Conservation (phyloP, 2,329 filamentous ascomycete species). For the Colletotrichum chrysophilum region DNA sequence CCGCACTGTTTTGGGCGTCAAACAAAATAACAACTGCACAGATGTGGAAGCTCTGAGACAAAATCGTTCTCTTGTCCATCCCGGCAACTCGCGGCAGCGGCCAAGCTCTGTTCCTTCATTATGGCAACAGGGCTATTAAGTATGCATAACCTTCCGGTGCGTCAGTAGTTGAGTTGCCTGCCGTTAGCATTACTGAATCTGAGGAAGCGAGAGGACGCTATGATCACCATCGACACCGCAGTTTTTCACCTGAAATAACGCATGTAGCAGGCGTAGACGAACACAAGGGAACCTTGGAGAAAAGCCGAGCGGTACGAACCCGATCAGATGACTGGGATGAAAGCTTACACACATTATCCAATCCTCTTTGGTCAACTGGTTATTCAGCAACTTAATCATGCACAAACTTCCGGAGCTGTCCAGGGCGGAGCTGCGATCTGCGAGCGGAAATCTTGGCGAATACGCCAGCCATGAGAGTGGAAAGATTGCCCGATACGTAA, state of each 20-base stretch:
- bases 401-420: not conserved
- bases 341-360: not conserved
- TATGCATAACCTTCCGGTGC: not conserved
- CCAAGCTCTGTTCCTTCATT: not conserved
- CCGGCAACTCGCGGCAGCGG: not conserved
- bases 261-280: not conserved
- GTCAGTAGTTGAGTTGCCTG: not conserved
- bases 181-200: not conserved
- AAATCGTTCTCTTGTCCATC: not conserved
- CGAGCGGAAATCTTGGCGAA: not conserved
- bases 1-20: not conserved
- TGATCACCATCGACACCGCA: not conserved
- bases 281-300: not conserved
- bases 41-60: not conserved
- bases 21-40: not conserved
- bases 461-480: not conserved
- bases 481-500: not conserved
- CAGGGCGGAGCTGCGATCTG: not conserved
- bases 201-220: not conserved
- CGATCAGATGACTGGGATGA: not conserved
- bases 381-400: not conserved
- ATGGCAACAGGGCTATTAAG: not conserved
- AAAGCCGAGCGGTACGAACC: not conserved
- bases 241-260: not conserved
- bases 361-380: not conserved